phyloP scores from a whole-genome alignment of 2,329 filamentous ascomycete genomes.

The Cercospora sesami region DNA sequence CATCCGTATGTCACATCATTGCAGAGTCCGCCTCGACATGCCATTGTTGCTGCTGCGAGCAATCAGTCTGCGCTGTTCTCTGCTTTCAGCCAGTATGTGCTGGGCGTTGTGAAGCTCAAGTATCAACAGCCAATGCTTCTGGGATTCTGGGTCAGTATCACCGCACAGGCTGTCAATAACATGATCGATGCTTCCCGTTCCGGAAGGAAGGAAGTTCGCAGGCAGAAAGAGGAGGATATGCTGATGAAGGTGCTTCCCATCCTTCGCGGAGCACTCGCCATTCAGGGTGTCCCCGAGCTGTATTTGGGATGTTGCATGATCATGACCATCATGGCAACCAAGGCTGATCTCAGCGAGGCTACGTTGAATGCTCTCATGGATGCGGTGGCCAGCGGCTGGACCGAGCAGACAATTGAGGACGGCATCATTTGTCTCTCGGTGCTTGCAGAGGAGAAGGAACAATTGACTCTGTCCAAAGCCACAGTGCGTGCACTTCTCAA shows the following conservation, averaged over 20 bases:
- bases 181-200: conserved; percentile 77
- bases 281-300: conserved; percentile 74
- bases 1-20: conserved; percentile 79
- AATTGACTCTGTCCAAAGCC: conserved; percentile 66
- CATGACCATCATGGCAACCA: conserved; percentile 78
- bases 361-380: conserved; percentile 88
- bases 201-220: conserved; percentile 72
- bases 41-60: conserved; percentile 79
- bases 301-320: conserved; percentile 92
- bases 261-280: conserved; percentile 73
- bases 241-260: conserved; percentile 68
- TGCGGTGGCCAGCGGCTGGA: conserved; percentile 77
- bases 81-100: conserved; percentile 73
- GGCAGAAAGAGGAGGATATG: conserved; percentile 75
- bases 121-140: conserved; percentile 76
- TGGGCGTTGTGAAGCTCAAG: conserved; percentile 69
- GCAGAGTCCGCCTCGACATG: conserved; percentile 73
- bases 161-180: conserved; percentile 79
- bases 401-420: conserved; percentile 67
- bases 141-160: conserved; percentile 87
- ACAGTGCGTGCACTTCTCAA: conserved; percentile 70
- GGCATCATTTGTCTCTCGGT: conserved; percentile 79
- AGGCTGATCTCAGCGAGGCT: conserved; percentile 74
- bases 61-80: conserved; percentile 75
- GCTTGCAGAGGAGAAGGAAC: conserved; percentile 74